These are phyloP conservation scores for Termitomyces sp. DNA, from an alignment of 768 basidiomycete genomes.

Conservation along the genomic window DNA sequence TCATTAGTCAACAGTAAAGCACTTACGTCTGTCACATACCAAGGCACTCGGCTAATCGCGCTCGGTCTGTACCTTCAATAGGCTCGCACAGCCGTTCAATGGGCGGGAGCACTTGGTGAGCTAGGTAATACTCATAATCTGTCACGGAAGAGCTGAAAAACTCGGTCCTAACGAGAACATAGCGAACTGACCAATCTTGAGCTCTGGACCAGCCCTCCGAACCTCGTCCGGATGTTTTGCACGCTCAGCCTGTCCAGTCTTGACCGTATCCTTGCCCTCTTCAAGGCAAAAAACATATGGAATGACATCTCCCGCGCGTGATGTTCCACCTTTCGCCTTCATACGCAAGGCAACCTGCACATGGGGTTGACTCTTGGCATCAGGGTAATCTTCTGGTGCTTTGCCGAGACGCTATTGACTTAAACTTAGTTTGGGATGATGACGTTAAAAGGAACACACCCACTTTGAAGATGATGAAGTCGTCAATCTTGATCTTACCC, in stretches of 20 bases:
- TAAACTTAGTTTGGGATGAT: neutral
- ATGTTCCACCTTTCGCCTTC: slow-evolving; percentile 78
- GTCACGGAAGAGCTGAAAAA: slow-evolving; percentile 6
- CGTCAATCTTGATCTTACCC: slow-evolving; percentile 79
- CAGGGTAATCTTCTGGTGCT: slow-evolving; percentile 95
- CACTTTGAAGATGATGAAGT: slow-evolving; percentile 94
- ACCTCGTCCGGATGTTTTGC: slow-evolving; percentile 95
- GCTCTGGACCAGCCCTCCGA: slow-evolving; percentile 54
- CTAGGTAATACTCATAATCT: slow-evolving; percentile 93
- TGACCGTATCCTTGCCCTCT: slow-evolving; percentile 65
- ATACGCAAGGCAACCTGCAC: slow-evolving; percentile 92
- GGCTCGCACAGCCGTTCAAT: slow-evolving; percentile 94
- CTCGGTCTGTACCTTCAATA: slow-evolving; percentile 91
- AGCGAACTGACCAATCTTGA: slow-evolving; percentile 62
- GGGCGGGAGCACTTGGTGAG: slow-evolving; percentile 89
- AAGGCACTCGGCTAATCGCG: slow-evolving; percentile 91
- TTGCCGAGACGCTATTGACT: slow-evolving; percentile 79
- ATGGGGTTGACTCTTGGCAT: slow-evolving; percentile 91
- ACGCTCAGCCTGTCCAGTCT: slow-evolving; percentile 78
- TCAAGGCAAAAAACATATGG: slow-evolving; percentile 90
- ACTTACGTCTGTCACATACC: slow-evolving; percentile 37
- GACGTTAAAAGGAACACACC: slow-evolving; percentile 9
- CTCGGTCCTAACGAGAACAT: no score
- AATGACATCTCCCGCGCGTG: slow-evolving; percentile 88
- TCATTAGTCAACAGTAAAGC: neutral